Evolutionary conservation across 495 filamentous ascomycete genomes (phyloP).

Genomic region (Barbatosphaeria neglecta): DNA sequence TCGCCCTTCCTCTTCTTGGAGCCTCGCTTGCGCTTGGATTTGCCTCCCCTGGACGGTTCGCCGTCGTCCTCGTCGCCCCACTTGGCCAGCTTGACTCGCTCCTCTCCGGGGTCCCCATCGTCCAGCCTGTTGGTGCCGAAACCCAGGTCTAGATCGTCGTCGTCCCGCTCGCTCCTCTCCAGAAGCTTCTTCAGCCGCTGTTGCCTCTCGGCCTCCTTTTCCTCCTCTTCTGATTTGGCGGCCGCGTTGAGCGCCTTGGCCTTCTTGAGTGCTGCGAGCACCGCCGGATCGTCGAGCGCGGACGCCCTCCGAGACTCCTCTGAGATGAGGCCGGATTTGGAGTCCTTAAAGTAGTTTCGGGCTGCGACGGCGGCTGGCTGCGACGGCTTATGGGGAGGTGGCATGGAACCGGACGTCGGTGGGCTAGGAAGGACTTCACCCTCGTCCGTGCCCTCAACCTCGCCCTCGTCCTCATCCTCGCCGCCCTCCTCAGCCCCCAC

Average conservation of each 20-base stretch:
- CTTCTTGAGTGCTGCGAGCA: constrained; percentile 76
- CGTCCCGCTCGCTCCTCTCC: constrained; percentile 65
- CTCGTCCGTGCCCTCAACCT: constrained; percentile 7
- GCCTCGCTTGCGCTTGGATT: constrained; percentile 63
- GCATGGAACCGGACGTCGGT: constrained; percentile 19
- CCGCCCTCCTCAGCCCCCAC: constrained; percentile 6
- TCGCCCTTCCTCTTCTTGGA: constrained; percentile 82
- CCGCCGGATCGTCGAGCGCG: constrained; percentile 58
- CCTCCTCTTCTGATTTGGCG: constrained; percentile 33
- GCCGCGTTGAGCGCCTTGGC: constrained; percentile 58
- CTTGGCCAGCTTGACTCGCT: constrained; percentile 52
- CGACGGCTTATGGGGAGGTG: constrained; percentile 27
- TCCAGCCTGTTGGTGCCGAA: constrained; percentile 81
- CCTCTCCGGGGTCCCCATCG: constrained; percentile 53
- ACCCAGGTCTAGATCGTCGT: constrained; percentile 86
- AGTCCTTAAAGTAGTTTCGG: constrained; percentile 52
- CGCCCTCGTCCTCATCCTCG: constrained; percentile 10
- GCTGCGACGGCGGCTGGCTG: constrained; percentile 11
- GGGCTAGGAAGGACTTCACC: constrained; percentile 2
- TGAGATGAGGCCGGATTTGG: constrained; percentile 29
- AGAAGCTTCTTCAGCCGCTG: constrained; percentile 65
- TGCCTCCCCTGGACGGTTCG: constrained; percentile 33
- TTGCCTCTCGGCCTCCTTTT: constrained; percentile 35
- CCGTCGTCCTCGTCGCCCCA: constrained; percentile 50
- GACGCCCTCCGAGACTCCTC: constrained; percentile 36